These are phyloP conservation scores for Pleurotus tuoliensis DNA, from an alignment of 768 basidiomycete genomes.

Conservation along the genomic window DNA sequence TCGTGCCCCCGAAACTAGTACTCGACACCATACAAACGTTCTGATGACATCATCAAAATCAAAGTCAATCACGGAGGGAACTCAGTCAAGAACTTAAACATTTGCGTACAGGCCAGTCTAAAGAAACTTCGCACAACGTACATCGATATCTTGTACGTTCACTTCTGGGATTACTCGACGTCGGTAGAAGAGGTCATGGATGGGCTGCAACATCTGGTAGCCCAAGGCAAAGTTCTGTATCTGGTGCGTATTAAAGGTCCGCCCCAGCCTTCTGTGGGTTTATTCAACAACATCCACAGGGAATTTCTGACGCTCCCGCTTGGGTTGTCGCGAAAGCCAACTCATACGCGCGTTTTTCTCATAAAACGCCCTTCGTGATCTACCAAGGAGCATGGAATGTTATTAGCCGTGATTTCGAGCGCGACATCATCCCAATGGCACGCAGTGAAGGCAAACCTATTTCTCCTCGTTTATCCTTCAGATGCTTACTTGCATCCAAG, in stretches of 20 bases:
- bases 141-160: constrained; percentile 55
- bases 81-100: constrained; percentile 35
- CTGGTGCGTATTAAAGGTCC: constrained; percentile 18
- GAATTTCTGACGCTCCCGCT: constrained; percentile 40
- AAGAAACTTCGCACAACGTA: constrained; percentile 27
- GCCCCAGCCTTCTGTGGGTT: background rate
- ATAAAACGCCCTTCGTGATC: constrained; percentile 46
- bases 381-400: constrained; percentile 49
- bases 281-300: constrained; percentile 18
- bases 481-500: constrained; percentile 5
- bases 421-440: constrained; percentile 49
- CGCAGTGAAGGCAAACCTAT: constrained; percentile 32
- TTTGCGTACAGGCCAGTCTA: constrained; percentile 39
- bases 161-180: constrained; percentile 48
- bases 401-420: constrained; percentile 43
- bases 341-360: constrained; percentile 45
- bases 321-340: constrained; percentile 49
- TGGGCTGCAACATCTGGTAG: constrained; percentile 36
- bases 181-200: constrained; percentile 45
- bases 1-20: constrained; percentile 19
- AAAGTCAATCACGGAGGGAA: constrained; percentile 46
- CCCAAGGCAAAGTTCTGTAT: constrained; percentile 41
- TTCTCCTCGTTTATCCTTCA: constrained; percentile 18
- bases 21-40: constrained; percentile 23
- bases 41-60: constrained; percentile 20